These are phyloP conservation scores for Chrysoporthe puriensis DNA, from an alignment of 2,329 filamentous ascomycete genomes.

Conservation along the genomic window DNA sequence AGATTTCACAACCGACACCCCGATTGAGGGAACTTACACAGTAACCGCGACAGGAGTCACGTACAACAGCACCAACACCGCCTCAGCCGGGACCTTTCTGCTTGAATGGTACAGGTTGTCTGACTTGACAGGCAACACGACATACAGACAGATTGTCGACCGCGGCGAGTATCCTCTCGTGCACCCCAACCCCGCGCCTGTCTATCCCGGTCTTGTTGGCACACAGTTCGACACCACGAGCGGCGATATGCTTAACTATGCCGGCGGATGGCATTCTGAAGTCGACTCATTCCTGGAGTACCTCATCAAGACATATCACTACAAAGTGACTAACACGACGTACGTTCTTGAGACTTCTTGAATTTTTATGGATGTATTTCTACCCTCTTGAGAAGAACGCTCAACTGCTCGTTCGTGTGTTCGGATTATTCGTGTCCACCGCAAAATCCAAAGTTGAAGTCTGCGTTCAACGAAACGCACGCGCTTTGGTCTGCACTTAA, in stretches of 20 bases:
- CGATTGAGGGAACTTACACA: slow-evolving; percentile 22
- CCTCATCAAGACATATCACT: slow-evolving; percentile 21
- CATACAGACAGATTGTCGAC: slow-evolving; percentile 17
- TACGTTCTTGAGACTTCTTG: background rate
- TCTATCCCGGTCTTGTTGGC: slow-evolving; percentile 17
- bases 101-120: slow-evolving; percentile 19
- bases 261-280: slow-evolving; percentile 15
- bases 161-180: slow-evolving; percentile 21
- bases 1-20: slow-evolving; percentile 14
- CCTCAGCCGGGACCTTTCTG: slow-evolving; percentile 16
- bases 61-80: slow-evolving; percentile 23
- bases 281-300: slow-evolving; percentile 23
- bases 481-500: no score
- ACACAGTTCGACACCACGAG: slow-evolving; percentile 19
- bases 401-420: background rate
- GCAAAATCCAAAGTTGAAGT: background rate
- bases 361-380: background rate
- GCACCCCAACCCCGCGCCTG: slow-evolving; percentile 14
- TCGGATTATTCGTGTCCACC: background rate
- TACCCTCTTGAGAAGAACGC: background rate
- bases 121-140: slow-evolving; percentile 19
- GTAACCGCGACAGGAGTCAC: slow-evolving; percentile 19
- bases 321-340: slow-evolving; percentile 17
- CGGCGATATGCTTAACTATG: slow-evolving; percentile 17
- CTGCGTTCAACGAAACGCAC: no score